Base-by-base conservation (phyloP, 805 yeast species). In the Sugiyamaella mastotermitis region DNA sequence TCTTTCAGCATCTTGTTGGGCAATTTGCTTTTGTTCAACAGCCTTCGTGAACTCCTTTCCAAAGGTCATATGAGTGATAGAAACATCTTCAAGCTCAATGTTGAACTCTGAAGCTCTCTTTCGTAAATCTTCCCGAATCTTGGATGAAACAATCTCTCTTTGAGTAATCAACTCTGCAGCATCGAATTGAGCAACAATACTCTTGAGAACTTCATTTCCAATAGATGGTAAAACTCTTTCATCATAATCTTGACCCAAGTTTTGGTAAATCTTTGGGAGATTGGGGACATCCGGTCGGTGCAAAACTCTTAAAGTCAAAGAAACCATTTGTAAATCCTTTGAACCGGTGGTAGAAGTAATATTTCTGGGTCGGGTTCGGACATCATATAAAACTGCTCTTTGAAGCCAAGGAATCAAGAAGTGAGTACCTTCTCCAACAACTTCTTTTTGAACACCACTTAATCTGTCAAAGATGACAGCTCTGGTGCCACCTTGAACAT, bases 1-100 rank as follows among this genome's bases (percentile, higher is more conserved):
- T 51, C 98, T 76, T 69, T 92, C 97, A 17, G 98, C 97, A 59
- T 92, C 98, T 66, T 92, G 98, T 68, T 92, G 98, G 22, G 98
- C 98, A 65, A 92, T 94, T 66, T 92, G 97, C 62, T 92, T 92
- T 67, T 85, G 95, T 67, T 92, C 98, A 43, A 92, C 98, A 23
- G 98, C 97, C 64, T 84, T 88, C 38, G 98, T 92, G 69, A 92
- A 92, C 59, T 92, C 98, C 48, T 73, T 75, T 38, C 98, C 97
- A 61, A 92, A 92, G 0, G 97, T 85, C 85, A 92, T 80, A 65
- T 92, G 98, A 11, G 98, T 92, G 50, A 92, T 92, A 18, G 96
- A 84, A 37, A 92, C 98, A 64, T 92, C 98, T 64, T 92, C 98
- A 51, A 92, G 74, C 58, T 74, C 82, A 57, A 92, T 88, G 64